Conservation (phyloP, 139 green algal genomes). For the Micractinium sp. region DNA sequence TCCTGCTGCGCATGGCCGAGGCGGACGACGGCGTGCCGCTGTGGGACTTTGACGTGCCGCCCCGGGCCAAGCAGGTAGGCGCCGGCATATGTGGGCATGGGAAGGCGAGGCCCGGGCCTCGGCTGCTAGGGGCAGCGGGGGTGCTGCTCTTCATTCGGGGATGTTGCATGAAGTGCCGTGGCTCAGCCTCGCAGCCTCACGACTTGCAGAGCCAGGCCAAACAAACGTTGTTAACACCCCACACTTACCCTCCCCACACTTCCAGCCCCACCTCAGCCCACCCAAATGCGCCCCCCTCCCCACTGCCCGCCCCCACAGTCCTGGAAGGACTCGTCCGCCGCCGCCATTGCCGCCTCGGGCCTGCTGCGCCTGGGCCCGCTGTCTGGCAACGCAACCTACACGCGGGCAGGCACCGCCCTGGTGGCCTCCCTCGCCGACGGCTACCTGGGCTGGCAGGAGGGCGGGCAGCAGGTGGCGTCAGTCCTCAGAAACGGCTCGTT, state of each 20-base stretch:
- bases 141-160: too few relatives aligned
- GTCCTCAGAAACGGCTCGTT: neutral
- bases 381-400: neutral
- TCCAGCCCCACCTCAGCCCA: too few relatives aligned
- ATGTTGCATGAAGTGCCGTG: neutral
- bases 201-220: too few relatives aligned
- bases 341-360: neutral
- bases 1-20: neutral
- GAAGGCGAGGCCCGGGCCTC: too few relatives aligned
- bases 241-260: too few relatives aligned
- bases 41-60: neutral
- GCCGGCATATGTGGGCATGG: too few relatives aligned
- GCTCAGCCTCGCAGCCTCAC: too few relatives aligned
- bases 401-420: neutral
- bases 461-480: neutral
- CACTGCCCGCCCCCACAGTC: neutral
- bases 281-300: too few relatives aligned
- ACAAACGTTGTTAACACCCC: too few relatives aligned
- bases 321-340: neutral
- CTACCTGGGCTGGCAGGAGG: constrained; percentile 6
- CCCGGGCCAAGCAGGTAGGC: neutral
- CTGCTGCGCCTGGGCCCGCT: neutral
- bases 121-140: too few relatives aligned
- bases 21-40: neutral
- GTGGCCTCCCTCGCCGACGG: neutral